Evolutionary conservation across 2,329 filamentous ascomycete species (phyloP).

Genomic region (Trichoderma atrobrunneum): DNA sequence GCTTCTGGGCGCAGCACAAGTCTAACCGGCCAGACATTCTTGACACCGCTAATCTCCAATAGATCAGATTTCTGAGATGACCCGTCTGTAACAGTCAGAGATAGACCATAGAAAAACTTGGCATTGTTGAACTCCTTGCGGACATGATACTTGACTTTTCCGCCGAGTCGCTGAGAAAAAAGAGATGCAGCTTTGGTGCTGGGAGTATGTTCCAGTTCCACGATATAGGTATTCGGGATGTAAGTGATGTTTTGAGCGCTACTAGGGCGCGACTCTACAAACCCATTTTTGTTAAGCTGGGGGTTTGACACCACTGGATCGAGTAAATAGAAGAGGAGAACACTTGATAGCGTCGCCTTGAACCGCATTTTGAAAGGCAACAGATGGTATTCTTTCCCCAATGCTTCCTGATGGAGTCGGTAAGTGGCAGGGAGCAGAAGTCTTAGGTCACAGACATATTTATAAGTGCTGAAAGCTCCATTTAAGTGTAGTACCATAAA

Average conservation of each 20-base stretch:
- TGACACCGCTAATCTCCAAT: slow-evolving; percentile 34
- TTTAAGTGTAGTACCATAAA: no score
- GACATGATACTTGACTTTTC: not conserved
- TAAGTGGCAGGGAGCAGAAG: no score
- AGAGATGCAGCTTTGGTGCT: not conserved
- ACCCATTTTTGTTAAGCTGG: not conserved
- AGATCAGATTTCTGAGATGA: not conserved
- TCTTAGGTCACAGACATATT: no score
- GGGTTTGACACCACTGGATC: not conserved
- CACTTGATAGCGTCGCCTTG: not conserved
- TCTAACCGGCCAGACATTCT: slow-evolving; percentile 48
- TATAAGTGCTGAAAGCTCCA: no score
- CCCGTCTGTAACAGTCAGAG: not conserved
- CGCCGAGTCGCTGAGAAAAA: not conserved
- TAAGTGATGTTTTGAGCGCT: not conserved
- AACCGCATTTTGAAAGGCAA: no score
- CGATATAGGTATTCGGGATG: not conserved
- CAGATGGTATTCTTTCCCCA: no score
- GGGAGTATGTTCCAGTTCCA: slow-evolving; percentile 16
- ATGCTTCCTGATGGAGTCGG: no score
- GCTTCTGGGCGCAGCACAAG: slow-evolving; percentile 34
- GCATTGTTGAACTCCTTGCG: not conserved
- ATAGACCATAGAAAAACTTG: not conserved
- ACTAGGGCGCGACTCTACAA: not conserved
- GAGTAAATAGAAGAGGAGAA: not conserved